phyloP scores from a whole-genome alignment of 371 early-diverging fungal genomes.

The Apophysomyces ossiformis region DNA sequence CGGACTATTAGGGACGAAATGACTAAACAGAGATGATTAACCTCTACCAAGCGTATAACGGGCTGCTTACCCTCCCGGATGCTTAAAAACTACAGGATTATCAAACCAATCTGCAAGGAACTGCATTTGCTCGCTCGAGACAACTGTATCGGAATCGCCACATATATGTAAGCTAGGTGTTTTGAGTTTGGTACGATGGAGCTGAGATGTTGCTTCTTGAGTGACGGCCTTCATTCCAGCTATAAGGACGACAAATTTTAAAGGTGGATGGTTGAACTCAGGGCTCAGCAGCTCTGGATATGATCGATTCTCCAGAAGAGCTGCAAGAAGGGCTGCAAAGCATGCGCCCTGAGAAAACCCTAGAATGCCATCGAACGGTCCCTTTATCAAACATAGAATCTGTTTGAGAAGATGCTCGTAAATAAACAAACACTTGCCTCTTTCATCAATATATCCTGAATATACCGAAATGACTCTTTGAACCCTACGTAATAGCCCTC shows the following conservation, averaged over 20 bases:
- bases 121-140: background rate
- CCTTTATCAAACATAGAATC: background rate
- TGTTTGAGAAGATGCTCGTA: background rate
- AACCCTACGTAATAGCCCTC: background rate
- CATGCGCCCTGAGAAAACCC: constrained; percentile 3
- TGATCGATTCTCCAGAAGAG: background rate
- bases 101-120: background rate
- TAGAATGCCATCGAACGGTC: background rate
- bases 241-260: background rate
- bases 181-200: background rate
- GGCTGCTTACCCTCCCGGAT: background rate
- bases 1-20: background rate
- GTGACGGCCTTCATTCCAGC: background rate
- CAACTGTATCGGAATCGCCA: background rate
- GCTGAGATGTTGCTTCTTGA: background rate
- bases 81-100: background rate
- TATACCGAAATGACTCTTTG: background rate
- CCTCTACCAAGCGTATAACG: background rate
- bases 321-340: background rate
- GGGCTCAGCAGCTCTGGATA: background rate
- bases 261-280: background rate
- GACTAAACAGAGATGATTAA: background rate
- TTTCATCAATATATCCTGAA: background rate
- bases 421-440: background rate
- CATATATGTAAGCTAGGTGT: constrained; percentile 1